phyloP scores from a whole-genome alignment of 345 rosid species.

The Citrus glauca region DNA sequence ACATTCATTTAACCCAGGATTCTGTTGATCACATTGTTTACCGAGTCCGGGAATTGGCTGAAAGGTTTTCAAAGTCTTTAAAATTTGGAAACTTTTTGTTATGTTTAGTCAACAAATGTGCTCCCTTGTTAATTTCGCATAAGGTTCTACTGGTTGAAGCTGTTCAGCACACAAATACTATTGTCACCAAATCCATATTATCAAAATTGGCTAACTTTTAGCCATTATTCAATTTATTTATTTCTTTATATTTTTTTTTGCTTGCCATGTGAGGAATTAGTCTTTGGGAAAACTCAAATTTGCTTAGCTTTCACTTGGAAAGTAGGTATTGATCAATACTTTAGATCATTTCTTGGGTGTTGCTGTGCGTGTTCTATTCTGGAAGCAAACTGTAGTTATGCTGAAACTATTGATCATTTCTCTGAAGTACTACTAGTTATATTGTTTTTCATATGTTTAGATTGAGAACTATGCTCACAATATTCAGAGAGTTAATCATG shows the following conservation, averaged over 20 bases:
- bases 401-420: neutral
- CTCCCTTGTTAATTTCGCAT: conserved; percentile 39
- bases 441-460: neutral
- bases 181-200: conserved; percentile 59
- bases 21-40: conserved; percentile 52
- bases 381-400: neutral
- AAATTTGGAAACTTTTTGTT: conserved; percentile 72
- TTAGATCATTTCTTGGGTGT: neutral
- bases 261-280: neutral
- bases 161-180: conserved; percentile 54
- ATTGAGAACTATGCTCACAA: neutral
- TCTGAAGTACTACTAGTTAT: neutral
- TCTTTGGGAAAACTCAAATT: neutral
- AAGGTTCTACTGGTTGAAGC: conserved; percentile 48
- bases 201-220: conserved; percentile 57
- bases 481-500: neutral
- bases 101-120: conserved; percentile 51
- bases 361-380: neutral
- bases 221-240: neutral
- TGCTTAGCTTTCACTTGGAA: neutral
- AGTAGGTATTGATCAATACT: neutral
- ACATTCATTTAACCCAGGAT: conserved; percentile 54
- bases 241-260: neutral
- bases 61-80: conserved; percentile 47
- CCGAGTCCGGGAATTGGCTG: conserved; percentile 30